A percentile compares a stretch with the other conserved stretches of the same genome.
Conservation (phyloP, 768 basidiomycete genomes). For the Suillus luteus region DNA sequence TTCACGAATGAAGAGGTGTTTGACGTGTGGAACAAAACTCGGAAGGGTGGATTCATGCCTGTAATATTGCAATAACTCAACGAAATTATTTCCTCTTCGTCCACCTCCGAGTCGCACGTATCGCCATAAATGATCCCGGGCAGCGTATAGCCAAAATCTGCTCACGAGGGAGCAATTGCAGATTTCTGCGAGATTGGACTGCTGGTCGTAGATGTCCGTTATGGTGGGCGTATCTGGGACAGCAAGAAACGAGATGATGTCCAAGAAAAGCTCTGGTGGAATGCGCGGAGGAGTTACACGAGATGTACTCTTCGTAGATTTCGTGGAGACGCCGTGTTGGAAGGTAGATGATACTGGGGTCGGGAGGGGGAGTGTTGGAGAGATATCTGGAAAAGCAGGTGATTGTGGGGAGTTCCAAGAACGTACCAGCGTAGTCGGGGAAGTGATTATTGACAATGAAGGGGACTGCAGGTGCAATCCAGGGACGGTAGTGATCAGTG, state of each 20-base stretch:
- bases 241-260: slow-evolving; percentile 30
- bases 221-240: slow-evolving; percentile 14
- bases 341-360: not conserved
- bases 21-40: slow-evolving; percentile 59
- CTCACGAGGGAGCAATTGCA: slow-evolving; percentile 32
- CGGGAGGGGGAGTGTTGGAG: not conserved
- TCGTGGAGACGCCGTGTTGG: not conserved
- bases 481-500: not conserved
- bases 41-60: slow-evolving; percentile 40
- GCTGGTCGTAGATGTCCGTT: slow-evolving; percentile 21
- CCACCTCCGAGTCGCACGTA: slow-evolving; percentile 22
- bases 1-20: slow-evolving; percentile 29
- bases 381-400: not conserved
- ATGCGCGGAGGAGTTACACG: slow-evolving; percentile 14
- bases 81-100: slow-evolving; percentile 24
- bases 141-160: slow-evolving; percentile 31
- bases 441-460: not conserved
- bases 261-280: slow-evolving; percentile 34
- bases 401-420: slow-evolving; percentile 8
- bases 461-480: slow-evolving; percentile 3
- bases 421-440: not conserved
- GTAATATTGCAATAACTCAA: slow-evolving; percentile 24
- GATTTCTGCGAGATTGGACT: slow-evolving; percentile 22
- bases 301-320: not conserved
- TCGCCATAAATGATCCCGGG: slow-evolving; percentile 28